Evolutionary conservation across 495 filamentous ascomycete species (phyloP).

Genomic region (Annulohypoxylon nitens): DNA sequence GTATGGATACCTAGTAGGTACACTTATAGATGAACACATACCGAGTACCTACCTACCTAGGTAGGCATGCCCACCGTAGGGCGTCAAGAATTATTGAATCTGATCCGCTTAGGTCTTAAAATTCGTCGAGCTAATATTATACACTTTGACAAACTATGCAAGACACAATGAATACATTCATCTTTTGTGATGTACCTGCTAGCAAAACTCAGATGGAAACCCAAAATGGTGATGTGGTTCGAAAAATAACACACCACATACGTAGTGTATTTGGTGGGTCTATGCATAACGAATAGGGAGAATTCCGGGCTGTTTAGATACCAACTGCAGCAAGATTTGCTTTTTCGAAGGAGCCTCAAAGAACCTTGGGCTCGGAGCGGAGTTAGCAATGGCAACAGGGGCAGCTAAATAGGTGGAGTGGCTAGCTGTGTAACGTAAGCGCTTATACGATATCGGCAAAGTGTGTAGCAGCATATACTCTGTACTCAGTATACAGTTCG

Average conservation of each 20-base stretch:
- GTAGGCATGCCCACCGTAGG: too few relatives aligned
- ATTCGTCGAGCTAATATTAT: too few relatives aligned
- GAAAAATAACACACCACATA: neutral
- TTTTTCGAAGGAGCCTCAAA: constrained; percentile 35
- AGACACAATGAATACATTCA: too few relatives aligned
- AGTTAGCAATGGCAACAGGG: neutral
- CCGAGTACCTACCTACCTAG: too few relatives aligned
- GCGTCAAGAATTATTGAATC: too few relatives aligned
- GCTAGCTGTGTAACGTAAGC: neutral
- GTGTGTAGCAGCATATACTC: neutral
- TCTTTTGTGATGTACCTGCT: neutral
- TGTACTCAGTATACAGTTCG: neutral
- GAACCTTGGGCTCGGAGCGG: neutral
- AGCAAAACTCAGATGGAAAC: neutral
- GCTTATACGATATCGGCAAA: neutral
- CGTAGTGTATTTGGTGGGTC: constrained; percentile 24
- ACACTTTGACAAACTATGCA: too few relatives aligned
- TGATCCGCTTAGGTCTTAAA: too few relatives aligned
- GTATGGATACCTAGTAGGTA: neutral
- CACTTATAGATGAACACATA: neutral
- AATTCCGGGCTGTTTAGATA: constrained; percentile 19
- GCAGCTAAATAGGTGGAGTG: constrained; percentile 1
- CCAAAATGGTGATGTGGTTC: neutral
- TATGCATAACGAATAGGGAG: constrained; percentile 36
- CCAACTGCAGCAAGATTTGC: constrained; percentile 27